Conservation (phyloP, 768 basidiomycete genomes). For the Tricholoma flavovirens region DNA sequence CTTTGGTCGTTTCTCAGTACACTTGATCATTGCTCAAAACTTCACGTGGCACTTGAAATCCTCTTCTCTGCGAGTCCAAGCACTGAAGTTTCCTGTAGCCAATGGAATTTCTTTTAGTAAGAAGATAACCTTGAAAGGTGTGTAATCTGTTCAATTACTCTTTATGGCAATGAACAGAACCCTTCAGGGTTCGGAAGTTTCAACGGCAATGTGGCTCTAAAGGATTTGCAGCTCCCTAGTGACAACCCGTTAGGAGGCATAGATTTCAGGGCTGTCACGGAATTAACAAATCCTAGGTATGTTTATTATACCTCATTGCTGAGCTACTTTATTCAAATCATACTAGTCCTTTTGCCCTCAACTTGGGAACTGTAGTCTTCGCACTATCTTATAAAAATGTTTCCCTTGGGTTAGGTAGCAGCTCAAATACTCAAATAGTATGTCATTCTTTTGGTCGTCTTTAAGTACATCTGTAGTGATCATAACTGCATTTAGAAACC, state of each 20-base stretch:
- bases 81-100: conserved; percentile 60
- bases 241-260: conserved; percentile 66
- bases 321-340: neutral
- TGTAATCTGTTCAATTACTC: conserved; percentile 1
- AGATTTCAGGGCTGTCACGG: conserved; percentile 52
- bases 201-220: conserved; percentile 44
- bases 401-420: conserved; percentile 50
- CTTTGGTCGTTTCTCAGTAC: conserved; percentile 55
- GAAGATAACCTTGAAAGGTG: conserved; percentile 49
- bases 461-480: neutral
- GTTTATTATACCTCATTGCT: neutral
- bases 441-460: conserved; percentile 14
- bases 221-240: conserved; percentile 59
- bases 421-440: conserved; percentile 48
- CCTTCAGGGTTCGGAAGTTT: conserved; percentile 55
- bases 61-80: conserved; percentile 54
- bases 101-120: conserved; percentile 65
- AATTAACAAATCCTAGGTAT: conserved; percentile 54
- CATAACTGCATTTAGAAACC: conserved; percentile 30
- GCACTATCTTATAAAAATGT: conserved; percentile 53
- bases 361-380: conserved; percentile 63
- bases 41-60: conserved; percentile 66
- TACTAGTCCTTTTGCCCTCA: conserved; percentile 58
- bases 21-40: conserved; percentile 58
- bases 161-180: conserved; percentile 1